phyloP scores from a whole-genome alignment of 306 rosid genomes.

The barrel medic (Medicago truncatula) region MtrunA17r5.0-ANR NC_053044.1:46168001-46168500 shows the following conservation, averaged over 20 bases:
- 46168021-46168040: background rate
- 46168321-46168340: conserved; percentile 31
- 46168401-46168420: conserved; percentile 85
- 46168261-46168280: no score
- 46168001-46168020: no score
- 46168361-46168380: conserved; percentile 14
- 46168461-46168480: conserved; percentile 80
- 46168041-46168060: conserved; percentile 3
- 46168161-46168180: no score
- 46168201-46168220: no score
- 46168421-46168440: conserved; percentile 74
- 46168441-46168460: conserved; percentile 85
- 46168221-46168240: no score
- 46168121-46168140: background rate
- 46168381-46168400: conserved; percentile 25
- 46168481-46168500: conserved; percentile 58
- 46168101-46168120: background rate
- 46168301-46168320: conserved; percentile 10
- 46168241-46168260: no score
- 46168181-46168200: no score
- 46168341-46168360: conserved; percentile 12
- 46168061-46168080: conserved; percentile 4
- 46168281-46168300: background rate
- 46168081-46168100: background rate
- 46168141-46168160: no score